These are phyloP conservation scores for Tolypocladium sp. DNA, from an alignment of 2,329 filamentous ascomycete genomes.

Conservation along the genomic window DNA sequence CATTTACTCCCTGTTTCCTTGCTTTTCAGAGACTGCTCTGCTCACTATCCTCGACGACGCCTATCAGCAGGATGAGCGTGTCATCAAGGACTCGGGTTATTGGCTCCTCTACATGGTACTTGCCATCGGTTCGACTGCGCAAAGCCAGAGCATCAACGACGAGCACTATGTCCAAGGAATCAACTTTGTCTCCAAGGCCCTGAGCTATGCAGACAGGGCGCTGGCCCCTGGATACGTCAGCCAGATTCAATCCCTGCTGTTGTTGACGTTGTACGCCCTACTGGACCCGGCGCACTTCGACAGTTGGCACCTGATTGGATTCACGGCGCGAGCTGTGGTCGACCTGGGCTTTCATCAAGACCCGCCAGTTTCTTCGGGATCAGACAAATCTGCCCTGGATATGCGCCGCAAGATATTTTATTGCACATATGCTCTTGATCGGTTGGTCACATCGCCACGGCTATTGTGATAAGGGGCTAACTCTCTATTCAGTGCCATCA, in stretches of 20 bases:
- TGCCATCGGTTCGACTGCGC: slow-evolving; percentile 67
- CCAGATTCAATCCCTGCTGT: slow-evolving; percentile 78
- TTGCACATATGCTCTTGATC: slow-evolving; percentile 81
- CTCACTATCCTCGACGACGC: slow-evolving; percentile 73
- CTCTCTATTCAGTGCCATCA: slow-evolving; percentile 56
- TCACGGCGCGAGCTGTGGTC: slow-evolving; percentile 76
- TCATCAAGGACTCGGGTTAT: slow-evolving; percentile 60
- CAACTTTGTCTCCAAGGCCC: slow-evolving; percentile 51
- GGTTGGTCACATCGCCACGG: slow-evolving; percentile 38
- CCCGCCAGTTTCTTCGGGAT: slow-evolving; percentile 59
- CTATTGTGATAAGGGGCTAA: slow-evolving; percentile 9
- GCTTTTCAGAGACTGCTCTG: slow-evolving; percentile 72
- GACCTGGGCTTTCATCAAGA: slow-evolving; percentile 93
- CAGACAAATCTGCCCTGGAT: slow-evolving; percentile 63
- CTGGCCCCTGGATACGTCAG: slow-evolving; percentile 75
- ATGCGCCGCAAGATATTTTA: slow-evolving; percentile 78
- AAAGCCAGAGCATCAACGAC: slow-evolving; percentile 61
- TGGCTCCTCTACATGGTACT: slow-evolving; percentile 88
- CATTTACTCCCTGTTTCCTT: slow-evolving; percentile 70
- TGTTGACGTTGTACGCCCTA: slow-evolving; percentile 84
- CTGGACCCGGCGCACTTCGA: slow-evolving; percentile 87
- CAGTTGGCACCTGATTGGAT: slow-evolving; percentile 87
- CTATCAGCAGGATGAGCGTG: slow-evolving; percentile 60
- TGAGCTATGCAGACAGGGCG: slow-evolving; percentile 72
- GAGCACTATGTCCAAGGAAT: slow-evolving; percentile 50